These are phyloP conservation scores for Crithidia expoeki DNA, from an alignment of 208 protist species.

Conservation along the genomic window DNA sequence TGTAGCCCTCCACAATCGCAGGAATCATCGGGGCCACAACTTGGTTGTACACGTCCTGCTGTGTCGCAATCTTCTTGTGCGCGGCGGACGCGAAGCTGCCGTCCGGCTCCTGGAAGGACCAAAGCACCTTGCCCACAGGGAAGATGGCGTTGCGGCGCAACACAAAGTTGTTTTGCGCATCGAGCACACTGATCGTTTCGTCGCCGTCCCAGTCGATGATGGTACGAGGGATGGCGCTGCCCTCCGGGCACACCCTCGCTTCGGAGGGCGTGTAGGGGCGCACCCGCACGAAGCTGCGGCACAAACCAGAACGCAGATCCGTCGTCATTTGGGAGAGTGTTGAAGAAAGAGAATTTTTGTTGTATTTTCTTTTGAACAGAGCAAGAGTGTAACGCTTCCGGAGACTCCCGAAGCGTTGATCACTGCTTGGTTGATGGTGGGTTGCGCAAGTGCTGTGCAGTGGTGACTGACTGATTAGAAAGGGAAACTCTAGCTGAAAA, in stretches of 20 bases:
- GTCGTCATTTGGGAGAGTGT: constrained; percentile 17
- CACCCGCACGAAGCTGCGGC: constrained; percentile 72
- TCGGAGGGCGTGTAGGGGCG: constrained; percentile 76
- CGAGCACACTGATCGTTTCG: constrained; percentile 61
- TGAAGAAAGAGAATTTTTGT: too few species aligned
- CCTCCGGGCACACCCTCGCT: constrained; percentile 70
- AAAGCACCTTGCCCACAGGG: constrained; percentile 62
- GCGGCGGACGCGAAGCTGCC: constrained; percentile 28
- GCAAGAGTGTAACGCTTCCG: constrained; percentile 16
- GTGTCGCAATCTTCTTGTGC: constrained; percentile 36
- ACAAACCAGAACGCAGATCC: constrained; percentile 32
- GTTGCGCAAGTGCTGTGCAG: too few species aligned
- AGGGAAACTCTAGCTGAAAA: constrained; percentile 1
- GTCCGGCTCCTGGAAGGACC: constrained; percentile 66
- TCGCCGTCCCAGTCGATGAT: constrained; percentile 64
- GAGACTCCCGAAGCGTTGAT: too few species aligned
- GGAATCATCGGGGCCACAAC: constrained; percentile 63
- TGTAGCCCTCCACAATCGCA: constrained; percentile 79
- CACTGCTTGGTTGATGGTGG: too few species aligned
- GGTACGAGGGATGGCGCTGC: constrained; percentile 68
- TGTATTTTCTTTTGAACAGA: background rate
- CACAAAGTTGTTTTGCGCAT: constrained; percentile 68
- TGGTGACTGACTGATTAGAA: too few species aligned
- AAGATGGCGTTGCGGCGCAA: constrained; percentile 73
- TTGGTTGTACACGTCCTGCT: constrained; percentile 75